Base-by-base conservation (phyloP, 495 filamentous ascomycete genomes). In the Penicillium mononematosum region DNA sequence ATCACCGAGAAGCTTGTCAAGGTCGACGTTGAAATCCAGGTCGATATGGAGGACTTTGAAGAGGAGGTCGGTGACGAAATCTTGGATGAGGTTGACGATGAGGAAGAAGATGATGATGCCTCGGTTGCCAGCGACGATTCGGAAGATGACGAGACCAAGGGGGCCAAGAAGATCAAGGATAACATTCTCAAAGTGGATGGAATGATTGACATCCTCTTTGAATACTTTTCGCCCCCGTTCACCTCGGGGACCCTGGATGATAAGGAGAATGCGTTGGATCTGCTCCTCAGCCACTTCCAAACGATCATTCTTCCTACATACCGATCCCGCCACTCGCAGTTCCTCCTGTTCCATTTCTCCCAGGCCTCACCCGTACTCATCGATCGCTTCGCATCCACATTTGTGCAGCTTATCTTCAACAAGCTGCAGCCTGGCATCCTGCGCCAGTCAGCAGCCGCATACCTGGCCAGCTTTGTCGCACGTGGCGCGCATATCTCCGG, bases 11-110 rank as follows among this genome's bases (percentile, higher is more conserved):
- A 86, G 50, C 75, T 97, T 4, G 89, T 97, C 55, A 96, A 94
- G 70, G 87, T 95, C 45, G 94, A 99, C 62, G 89, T 96, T 4
- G 90, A 96, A 66, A 91, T 98, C 67, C 92, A 96, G 69, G 83
- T 90, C 11, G 91, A 98, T 62, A 80, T 97, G 60, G 91, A 97
- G 56, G 89, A 95, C 58, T 73, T 94, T 50, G 87, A 88, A 52
- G 88, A 90, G 20, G 86, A 88, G 29, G 75, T 83, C 27, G 85
- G 80, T 52, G 86, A 89, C 29, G 75, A 72, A 38, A 58, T 79
- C 5, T 45, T 79, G 19, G 69, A 75, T 14, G 76, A 79, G 27
- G 67, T 69, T 14, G 73, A 75, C 10, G 76, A 78, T 10, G 75
- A 77, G n/a, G 76, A 81, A 7, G 82, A 84, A 27, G 85, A 87